Conservation (phyloP, 306 rosid genomes). For the Cucurbita argyrosperma region DNA sequence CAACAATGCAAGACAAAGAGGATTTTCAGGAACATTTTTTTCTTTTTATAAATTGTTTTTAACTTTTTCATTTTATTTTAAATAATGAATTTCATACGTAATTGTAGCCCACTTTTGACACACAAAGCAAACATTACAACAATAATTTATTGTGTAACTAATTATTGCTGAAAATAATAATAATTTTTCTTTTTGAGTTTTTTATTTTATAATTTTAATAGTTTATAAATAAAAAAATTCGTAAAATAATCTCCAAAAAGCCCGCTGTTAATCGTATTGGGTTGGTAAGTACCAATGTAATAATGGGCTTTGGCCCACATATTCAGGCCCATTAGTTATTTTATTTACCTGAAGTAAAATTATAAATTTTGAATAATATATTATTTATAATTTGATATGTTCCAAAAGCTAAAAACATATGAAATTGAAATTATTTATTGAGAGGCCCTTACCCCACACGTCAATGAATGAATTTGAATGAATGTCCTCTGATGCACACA, state of each 20-base stretch:
- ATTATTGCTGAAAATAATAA: background rate
- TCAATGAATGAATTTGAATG: conserved; percentile 37
- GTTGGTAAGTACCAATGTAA: background rate
- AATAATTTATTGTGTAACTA: background rate
- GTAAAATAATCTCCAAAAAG: background rate
- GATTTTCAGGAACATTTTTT: background rate
- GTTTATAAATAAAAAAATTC: too few species aligned
- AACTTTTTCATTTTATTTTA: background rate
- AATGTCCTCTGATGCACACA: conserved; percentile 54
- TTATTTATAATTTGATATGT: background rate
- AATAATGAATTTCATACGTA: background rate
- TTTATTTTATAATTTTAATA: too few species aligned
- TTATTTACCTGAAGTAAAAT: background rate
- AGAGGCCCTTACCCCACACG: conserved; percentile 25
- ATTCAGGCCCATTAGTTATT: background rate
- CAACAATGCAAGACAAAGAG: background rate
- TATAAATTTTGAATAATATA: too few species aligned
- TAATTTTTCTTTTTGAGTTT: too few species aligned
- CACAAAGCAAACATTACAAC: background rate
- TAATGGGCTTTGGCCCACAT: background rate
- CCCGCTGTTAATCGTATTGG: background rate
- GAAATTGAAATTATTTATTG: background rate
- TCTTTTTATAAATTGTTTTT: background rate
- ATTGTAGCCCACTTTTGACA: background rate
- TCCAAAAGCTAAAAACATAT: background rate